These are phyloP conservation scores for Inosperma sp. DNA, from an alignment of 768 basidiomycete species.

Conservation along the genomic window DNA sequence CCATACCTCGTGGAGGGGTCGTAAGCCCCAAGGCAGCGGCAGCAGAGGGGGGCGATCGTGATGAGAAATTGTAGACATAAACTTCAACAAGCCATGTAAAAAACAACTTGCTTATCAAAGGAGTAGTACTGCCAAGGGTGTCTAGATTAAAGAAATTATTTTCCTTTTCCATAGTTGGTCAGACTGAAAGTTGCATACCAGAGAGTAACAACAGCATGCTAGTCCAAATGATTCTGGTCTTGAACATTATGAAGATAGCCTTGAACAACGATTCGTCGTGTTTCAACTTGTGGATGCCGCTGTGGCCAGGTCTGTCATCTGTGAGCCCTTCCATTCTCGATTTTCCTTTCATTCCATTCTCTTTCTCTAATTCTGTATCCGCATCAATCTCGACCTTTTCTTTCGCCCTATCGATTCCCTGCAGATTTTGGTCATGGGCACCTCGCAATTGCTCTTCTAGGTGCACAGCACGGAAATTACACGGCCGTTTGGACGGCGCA, in stretches of 20 bases:
- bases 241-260: slow-evolving; percentile 45
- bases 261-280: slow-evolving; percentile 48
- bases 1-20: slow-evolving; percentile 42
- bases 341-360: no score
- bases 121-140: slow-evolving; percentile 49
- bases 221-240: slow-evolving; percentile 41
- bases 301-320: no score
- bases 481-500: slow-evolving; percentile 45
- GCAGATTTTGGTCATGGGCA: slow-evolving; percentile 5
- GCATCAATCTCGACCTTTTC: no score
- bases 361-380: no score
- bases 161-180: neutral
- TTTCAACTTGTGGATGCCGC: no score
- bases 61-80: slow-evolving; percentile 37
- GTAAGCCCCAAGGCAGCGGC: slow-evolving; percentile 23
- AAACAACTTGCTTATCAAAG: slow-evolving; percentile 55
- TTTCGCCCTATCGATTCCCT: slow-evolving; percentile 6
- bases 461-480: slow-evolving; percentile 26
- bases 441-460: slow-evolving; percentile 7
- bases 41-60: slow-evolving; percentile 33
- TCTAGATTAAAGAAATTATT: slow-evolving; percentile 22
- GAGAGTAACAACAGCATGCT: slow-evolving; percentile 43
- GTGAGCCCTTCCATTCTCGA: no score
- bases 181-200: slow-evolving; percentile 25
- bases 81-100: slow-evolving; percentile 53